Conservation (phyloP, 2,329 filamentous ascomycete species). For the Fusarium sp. region DNA sequence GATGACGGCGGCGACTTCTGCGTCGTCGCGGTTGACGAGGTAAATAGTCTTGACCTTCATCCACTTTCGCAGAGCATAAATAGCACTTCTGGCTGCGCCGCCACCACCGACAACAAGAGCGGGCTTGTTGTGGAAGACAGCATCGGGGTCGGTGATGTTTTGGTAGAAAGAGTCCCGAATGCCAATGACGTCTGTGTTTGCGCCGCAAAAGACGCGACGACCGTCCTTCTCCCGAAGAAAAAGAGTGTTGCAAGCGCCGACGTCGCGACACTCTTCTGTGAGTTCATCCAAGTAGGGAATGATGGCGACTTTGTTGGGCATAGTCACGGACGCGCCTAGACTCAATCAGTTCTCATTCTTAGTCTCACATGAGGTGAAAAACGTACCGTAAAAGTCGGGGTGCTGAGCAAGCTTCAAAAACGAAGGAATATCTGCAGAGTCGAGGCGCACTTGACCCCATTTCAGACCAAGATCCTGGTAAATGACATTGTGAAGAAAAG, state of each 20-base stretch:
- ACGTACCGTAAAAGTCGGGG: constrained; percentile 73
- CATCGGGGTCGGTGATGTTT: constrained; percentile 64
- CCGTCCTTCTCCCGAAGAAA: constrained; percentile 71
- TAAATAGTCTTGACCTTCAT: constrained; percentile 79
- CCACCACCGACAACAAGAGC: constrained; percentile 84
- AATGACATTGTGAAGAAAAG: constrained; percentile 68
- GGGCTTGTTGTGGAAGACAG: constrained; percentile 70
- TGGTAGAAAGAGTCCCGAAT: constrained; percentile 80
- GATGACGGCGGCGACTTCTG: constrained; percentile 78
- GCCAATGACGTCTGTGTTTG: constrained; percentile 86
- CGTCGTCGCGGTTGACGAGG: constrained; percentile 80
- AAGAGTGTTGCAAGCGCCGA: constrained; percentile 86
- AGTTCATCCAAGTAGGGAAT: constrained; percentile 80
- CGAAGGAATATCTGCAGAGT: constrained; percentile 64
- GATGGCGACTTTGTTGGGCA: constrained; percentile 87
- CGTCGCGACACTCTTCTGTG: constrained; percentile 79
- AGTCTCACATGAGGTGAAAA: neutral
- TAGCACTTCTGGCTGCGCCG: constrained; percentile 82
- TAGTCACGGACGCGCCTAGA: constrained; percentile 79
- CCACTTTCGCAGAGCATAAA: constrained; percentile 81
- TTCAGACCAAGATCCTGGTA: constrained; percentile 66
- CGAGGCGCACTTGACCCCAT: constrained; percentile 68
- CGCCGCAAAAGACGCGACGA: constrained; percentile 73
- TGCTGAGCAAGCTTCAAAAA: constrained; percentile 69
- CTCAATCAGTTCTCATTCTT: neutral